phyloP scores from a whole-genome alignment of 129 eudicot genomes.

The Daucus carota region DH1_v3.0 NC_030384.2:40230501-40231000 shows the following conservation, averaged over 20 bases:
- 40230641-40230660: slow-evolving; percentile 51
- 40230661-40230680: slow-evolving; percentile 37
- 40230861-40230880: slow-evolving; percentile 52
- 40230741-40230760: slow-evolving; percentile 21
- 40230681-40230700: slow-evolving; percentile 53
- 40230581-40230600: slow-evolving; percentile 57
- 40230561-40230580: slow-evolving; percentile 32
- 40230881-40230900: slow-evolving; percentile 32
- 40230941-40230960: slow-evolving; percentile 33
- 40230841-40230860: slow-evolving; percentile 38
- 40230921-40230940: slow-evolving; percentile 47
- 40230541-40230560: slow-evolving; percentile 31
- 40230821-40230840: slow-evolving; percentile 62
- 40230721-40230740: slow-evolving; percentile 38
- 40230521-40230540: slow-evolving; percentile 34
- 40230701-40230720: slow-evolving; percentile 28
- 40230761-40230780: slow-evolving; percentile 25
- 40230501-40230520: slow-evolving; percentile 35
- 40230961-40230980: slow-evolving; percentile 27
- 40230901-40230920: slow-evolving; percentile 37
- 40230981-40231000: slow-evolving; percentile 46
- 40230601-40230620: slow-evolving; percentile 37
- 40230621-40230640: slow-evolving; percentile 31
- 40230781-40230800: slow-evolving; percentile 55
- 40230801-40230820: slow-evolving; percentile 53